A percentile compares a stretch with the other conserved stretches of the same genome.
These are phyloP conservation scores for Corchorus olitorius DNA, from an alignment of 345 rosid genomes.

Conservation along the genomic window DNA sequence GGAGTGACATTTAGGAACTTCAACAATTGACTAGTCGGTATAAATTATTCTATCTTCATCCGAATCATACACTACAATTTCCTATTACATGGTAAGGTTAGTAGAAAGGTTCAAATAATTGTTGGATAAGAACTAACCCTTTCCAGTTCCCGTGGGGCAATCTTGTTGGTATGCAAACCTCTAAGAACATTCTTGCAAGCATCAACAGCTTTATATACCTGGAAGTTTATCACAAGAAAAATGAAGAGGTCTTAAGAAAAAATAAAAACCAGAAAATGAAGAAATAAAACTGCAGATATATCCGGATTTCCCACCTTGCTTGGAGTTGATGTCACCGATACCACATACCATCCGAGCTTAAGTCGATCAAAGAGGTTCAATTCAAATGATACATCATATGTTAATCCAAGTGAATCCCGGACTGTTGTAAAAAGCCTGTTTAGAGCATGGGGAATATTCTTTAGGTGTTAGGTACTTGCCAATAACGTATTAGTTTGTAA, in stretches of 20 bases:
- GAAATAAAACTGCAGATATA: slow-evolving; percentile 19
- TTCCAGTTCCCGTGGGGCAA: slow-evolving; percentile 87
- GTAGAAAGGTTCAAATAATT: neutral
- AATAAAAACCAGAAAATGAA: slow-evolving; percentile 4
- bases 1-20: slow-evolving; percentile 8
- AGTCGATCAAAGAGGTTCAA: slow-evolving; percentile 93
- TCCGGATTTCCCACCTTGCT: slow-evolving; percentile 60
- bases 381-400: slow-evolving; percentile 98
- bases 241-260: slow-evolving; percentile 13
- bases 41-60: neutral
- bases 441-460: slow-evolving; percentile 15
- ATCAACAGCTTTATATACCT: slow-evolving; percentile 96
- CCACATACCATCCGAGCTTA: slow-evolving; percentile 98
- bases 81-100: slow-evolving; percentile 1
- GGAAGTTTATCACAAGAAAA: slow-evolving; percentile 28
- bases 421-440: slow-evolving; percentile 99
- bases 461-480: neutral
- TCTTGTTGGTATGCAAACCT: slow-evolving; percentile 85
- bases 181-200: slow-evolving; percentile 97
- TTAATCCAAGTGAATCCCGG: slow-evolving; percentile 96
- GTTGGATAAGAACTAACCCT: slow-evolving; percentile 63
- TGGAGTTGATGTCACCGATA: slow-evolving; percentile 98
- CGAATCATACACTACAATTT: slow-evolving; percentile 1
- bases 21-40: neutral
- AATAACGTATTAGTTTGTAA: slow-evolving; percentile 1